Evolutionary conservation across 176 grass and related monocot species (phyloP).

Genomic region (Triticum timopheevii): DNA sequence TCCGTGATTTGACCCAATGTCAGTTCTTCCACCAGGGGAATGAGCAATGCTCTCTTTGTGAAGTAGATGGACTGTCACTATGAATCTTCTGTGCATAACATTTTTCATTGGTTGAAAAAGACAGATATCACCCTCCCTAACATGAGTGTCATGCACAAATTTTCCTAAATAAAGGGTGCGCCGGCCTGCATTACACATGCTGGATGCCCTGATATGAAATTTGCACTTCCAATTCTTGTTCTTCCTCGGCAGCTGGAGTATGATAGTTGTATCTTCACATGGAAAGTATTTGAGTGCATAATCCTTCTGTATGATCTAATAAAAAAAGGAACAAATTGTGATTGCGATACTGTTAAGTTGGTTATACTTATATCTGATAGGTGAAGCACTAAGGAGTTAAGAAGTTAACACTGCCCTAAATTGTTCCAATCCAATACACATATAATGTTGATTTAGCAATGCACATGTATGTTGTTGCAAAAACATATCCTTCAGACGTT

Average conservation of each 20-base stretch:
- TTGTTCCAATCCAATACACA: too few species aligned
- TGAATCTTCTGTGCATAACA: neutral
- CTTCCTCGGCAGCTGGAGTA: constrained; percentile 22
- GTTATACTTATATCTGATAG: neutral
- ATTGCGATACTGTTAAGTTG: neutral
- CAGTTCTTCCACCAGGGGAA: neutral
- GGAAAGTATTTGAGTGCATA: constrained; percentile 26
- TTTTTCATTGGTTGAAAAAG: constrained; percentile 23
- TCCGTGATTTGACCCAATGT: neutral
- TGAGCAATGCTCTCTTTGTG: neutral
- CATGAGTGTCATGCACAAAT: constrained; percentile 43
- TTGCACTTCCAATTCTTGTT: constrained; percentile 32
- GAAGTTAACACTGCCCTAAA: neutral
- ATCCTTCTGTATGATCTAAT: constrained; percentile 27
- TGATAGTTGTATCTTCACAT: neutral
- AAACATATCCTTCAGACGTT: neutral
- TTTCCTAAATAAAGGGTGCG: neutral
- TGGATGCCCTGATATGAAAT: neutral
- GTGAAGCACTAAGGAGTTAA: too few species aligned
- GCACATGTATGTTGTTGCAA: neutral
- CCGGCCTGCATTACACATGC: neutral
- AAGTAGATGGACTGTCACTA: constrained; percentile 32
- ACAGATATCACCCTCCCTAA: constrained; percentile 42
- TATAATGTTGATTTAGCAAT: too few species aligned
- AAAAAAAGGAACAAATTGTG: neutral